Base-by-base conservation (phyloP, 495 filamentous ascomycete genomes). In the Aspergillus kassunensis region DNA sequence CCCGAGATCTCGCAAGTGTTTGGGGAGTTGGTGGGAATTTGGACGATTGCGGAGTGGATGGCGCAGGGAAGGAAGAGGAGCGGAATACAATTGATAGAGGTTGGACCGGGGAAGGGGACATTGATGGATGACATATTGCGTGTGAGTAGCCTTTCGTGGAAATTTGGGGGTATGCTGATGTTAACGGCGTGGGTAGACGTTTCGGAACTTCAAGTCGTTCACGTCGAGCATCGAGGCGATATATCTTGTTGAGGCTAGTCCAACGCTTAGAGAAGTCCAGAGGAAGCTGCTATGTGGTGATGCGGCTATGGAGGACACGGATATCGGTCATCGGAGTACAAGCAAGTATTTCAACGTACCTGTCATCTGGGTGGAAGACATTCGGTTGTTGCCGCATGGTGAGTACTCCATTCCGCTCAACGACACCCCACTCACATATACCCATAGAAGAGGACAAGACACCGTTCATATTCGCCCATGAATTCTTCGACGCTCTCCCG, bases 401-500 rank as follows among this genome's bases (percentile, higher is more conserved):
- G 62, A 62, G 69, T 64, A 37, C 18, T 11, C 13, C 6, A 24
- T 4, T 23, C 3, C 23, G 8, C 4, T 20, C 16, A 11, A 19
- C 15, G 8, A 41, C 1, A 19, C 30, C 12, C 19, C 7, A 7
- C 7, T 1, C 24, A 30, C 23, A 0, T 2, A 8, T 11, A 5
- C 21, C 36, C 20, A 41, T 42, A 64, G 67, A 63, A 76, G 61
- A 68, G 75, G 53, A 73, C 54, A 90, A 89, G 58, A 88, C 84
- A 13, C 91, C 93, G 1, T 93, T 96, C 69, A 93, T 97, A 44
- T 80, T 97, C 30, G 93, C 92, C 10, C 93, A 98, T 65, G 93
- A 98, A 65, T 97, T 98, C 76, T 97, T 98, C 69, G 93, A 98
- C 61, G 93, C 93, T n/a, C 86, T 97, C 6, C 93, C 93, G 31